Percentiles rank a stretch among this genome's conserved stretches.
Conservation (phyloP, 1,284 basidiomycete species). For the Sporisorium scitamineum region DNA sequence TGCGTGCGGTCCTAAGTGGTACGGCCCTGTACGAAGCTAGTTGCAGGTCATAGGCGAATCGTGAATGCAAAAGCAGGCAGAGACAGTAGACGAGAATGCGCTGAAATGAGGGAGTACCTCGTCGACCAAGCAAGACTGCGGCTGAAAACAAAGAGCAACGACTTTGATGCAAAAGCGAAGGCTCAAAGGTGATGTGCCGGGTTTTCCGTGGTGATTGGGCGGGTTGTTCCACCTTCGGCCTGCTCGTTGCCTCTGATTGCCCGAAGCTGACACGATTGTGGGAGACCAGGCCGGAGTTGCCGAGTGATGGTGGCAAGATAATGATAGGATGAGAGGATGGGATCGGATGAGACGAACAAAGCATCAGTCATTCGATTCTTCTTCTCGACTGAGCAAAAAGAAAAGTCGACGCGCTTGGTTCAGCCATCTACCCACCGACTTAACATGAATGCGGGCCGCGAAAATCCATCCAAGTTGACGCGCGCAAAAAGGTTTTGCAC, state of each 20-base stretch:
- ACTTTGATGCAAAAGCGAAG: background rate
- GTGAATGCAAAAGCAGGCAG: background rate
- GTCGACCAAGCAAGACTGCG: background rate
- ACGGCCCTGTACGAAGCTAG: background rate
- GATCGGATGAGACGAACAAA: background rate
- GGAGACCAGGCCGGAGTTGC: background rate
- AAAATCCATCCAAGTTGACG: constrained; percentile 3
- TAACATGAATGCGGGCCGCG: background rate
- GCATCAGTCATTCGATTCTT: constrained; percentile 3
- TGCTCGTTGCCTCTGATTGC: background rate
- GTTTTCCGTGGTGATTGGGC: no score
- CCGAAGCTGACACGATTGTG: background rate
- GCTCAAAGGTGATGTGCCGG: background rate
- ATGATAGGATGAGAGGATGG: background rate
- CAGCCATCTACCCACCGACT: background rate
- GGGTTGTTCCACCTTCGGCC: no score
- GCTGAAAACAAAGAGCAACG: background rate
- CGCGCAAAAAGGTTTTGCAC: background rate
- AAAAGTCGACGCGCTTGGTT: constrained; percentile 7
- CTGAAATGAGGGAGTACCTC: background rate
- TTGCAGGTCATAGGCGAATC: background rate
- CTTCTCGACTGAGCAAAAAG: background rate
- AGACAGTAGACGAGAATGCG: no score
- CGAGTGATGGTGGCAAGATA: constrained; percentile 1
- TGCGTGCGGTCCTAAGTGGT: background rate